These are phyloP conservation scores for Marasmius sp. DNA, from an alignment of 1,284 basidiomycete species.

Conservation along the genomic window DNA sequence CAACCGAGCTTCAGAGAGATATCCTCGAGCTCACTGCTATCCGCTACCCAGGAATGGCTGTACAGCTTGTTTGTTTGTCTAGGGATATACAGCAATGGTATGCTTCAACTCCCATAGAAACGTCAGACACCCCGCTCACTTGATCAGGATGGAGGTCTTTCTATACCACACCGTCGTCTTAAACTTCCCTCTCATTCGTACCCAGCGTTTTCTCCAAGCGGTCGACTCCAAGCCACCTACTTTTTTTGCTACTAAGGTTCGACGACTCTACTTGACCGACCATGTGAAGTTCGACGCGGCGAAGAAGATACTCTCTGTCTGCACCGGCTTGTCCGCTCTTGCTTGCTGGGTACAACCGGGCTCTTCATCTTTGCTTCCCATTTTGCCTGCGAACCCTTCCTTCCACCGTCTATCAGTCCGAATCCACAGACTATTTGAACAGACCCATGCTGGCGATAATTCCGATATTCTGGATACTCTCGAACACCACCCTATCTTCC, in stretches of 20 bases:
- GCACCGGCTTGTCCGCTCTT: neutral
- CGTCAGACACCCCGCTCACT: neutral
- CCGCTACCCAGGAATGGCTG: neutral
- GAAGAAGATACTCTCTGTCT: neutral
- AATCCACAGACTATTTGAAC: neutral
- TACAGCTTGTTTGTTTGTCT: neutral
- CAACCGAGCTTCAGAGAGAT: neutral
- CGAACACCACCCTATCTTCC: neutral
- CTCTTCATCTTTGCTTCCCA: neutral
- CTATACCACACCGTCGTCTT: neutral
- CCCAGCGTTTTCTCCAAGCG: neutral
- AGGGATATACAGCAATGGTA: neutral
- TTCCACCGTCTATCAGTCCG: neutral
- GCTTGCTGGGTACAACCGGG: neutral
- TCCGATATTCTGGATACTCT: neutral
- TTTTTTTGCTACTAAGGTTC: neutral
- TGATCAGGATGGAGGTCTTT: neutral
- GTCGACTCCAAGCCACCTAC: neutral
- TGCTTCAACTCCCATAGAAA: neutral
- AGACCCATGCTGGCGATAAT: neutral
- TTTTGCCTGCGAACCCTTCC: neutral
- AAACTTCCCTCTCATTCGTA: neutral
- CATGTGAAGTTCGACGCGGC: neutral
- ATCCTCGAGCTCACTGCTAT: neutral
- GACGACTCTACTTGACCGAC: neutral